A percentile compares a stretch with the other conserved stretches of the same genome.
Conservation (phyloP, 805 yeast genomes). For the Kodamaea neixiangensis region DNA sequence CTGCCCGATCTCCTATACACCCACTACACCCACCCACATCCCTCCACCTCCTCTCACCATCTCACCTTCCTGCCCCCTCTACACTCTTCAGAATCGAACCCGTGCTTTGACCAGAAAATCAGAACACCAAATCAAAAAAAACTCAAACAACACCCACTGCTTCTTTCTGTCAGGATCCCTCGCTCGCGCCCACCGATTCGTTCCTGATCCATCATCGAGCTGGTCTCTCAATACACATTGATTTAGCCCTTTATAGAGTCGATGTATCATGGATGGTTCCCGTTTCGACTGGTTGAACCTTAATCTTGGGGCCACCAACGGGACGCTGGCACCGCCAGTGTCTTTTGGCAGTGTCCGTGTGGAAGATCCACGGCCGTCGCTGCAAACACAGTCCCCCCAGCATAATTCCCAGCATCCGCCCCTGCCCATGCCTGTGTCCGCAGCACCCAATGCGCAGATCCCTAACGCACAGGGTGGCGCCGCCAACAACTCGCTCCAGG, state of each 20-base stretch:
- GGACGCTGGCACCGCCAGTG: slow-evolving; percentile 50
- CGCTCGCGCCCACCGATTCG: not conserved
- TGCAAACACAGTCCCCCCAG: not conserved
- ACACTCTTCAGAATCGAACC: not conserved
- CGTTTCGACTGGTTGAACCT: slow-evolving; percentile 58
- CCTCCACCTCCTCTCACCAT: not conserved
- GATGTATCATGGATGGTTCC: slow-evolving; percentile 25
- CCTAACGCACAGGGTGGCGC: not conserved
- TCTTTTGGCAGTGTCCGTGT: slow-evolving; percentile 35
- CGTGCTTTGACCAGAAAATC: not conserved
- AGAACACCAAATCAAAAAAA: slow-evolving; percentile 8
- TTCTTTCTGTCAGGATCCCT: not conserved
- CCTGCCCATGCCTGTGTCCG: slow-evolving; percentile 11
- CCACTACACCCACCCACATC: not conserved
- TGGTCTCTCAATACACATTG: slow-evolving; percentile 1
- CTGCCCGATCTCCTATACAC: not conserved
- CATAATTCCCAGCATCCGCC: slow-evolving; percentile 1
- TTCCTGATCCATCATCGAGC: not conserved
- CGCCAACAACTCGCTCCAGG: slow-evolving; percentile 4
- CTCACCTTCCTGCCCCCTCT: not conserved
- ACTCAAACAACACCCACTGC: slow-evolving; percentile 1
- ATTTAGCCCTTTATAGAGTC: not conserved
- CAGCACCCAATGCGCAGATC: slow-evolving; percentile 6
- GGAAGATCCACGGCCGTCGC: not conserved
- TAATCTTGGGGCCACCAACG: slow-evolving; percentile 15